Conservation (phyloP, 2,329 filamentous ascomycete species). For the Trematosphaeria pertusa region DNA sequence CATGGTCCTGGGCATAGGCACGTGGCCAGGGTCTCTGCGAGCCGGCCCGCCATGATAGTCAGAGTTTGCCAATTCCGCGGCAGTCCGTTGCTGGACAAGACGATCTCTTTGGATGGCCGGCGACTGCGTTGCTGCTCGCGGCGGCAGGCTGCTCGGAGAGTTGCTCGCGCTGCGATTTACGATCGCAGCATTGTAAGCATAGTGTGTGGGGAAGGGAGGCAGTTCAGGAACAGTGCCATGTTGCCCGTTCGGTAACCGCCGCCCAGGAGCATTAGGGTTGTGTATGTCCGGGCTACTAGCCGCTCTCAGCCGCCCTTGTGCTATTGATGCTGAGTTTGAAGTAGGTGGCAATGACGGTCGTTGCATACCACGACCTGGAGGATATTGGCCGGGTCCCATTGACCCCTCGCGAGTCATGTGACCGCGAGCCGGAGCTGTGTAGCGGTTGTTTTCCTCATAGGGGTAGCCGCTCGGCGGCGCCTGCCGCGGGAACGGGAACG, state of each 20-base stretch:
- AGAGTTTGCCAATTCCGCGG: conserved; percentile 52
- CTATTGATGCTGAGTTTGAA: conserved; percentile 53
- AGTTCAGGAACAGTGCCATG: conserved; percentile 52
- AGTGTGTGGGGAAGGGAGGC: conserved; percentile 62
- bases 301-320: conserved; percentile 80
- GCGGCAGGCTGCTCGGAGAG: conserved; percentile 75
- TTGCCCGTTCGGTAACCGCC: conserved; percentile 61
- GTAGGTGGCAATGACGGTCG: conserved; percentile 81
- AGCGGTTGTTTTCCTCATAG: conserved; percentile 77
- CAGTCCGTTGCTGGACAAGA: conserved; percentile 48
- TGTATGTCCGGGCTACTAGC: conserved; percentile 97
- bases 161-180: conserved; percentile 82
- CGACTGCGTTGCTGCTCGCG: conserved; percentile 73
- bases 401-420: conserved; percentile 80
- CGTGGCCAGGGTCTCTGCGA: conserved; percentile 40
- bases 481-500: conserved; percentile 82
- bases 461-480: conserved; percentile 74
- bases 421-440: conserved; percentile 81
- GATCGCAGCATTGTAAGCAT: conserved; percentile 63
- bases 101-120: conserved; percentile 71
- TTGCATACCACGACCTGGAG: conserved; percentile 68
- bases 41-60: conserved; percentile 37
- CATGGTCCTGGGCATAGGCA: conserved; percentile 41
- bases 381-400: conserved; percentile 68
- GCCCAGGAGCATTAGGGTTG: conserved; percentile 65